Conservation (phyloP, 768 basidiomycete genomes). For the Lyophyllum shimeji region DNA sequence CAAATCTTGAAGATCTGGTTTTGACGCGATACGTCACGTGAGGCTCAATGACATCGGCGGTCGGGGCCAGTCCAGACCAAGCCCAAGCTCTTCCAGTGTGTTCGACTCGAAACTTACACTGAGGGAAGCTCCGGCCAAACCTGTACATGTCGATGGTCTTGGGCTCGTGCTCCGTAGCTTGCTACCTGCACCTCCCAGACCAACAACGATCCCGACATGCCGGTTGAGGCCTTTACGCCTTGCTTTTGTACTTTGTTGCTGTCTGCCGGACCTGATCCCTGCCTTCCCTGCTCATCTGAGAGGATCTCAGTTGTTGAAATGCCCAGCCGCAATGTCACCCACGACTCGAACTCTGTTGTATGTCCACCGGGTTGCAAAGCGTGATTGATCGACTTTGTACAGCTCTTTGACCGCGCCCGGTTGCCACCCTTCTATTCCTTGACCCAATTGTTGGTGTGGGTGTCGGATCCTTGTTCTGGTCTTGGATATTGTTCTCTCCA, state of each 20-base stretch:
- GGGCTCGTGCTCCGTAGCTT: neutral
- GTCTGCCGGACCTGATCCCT: neutral
- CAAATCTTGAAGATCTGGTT: neutral
- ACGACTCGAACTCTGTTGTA: neutral
- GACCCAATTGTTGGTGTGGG: neutral
- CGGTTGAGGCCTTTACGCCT: neutral
- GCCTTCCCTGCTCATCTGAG: neutral
- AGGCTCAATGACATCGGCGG: neutral
- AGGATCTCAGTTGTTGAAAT: neutral
- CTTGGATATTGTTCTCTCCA: conserved; percentile 5
- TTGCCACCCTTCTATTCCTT: conserved; percentile 5
- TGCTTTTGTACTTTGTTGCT: neutral
- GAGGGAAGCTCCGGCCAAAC: too few species aligned
- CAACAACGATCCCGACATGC: neutral
- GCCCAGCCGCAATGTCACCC: neutral
- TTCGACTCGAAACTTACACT: too few species aligned
- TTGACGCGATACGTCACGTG: conserved; percentile 13
- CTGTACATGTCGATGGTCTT: too few species aligned
- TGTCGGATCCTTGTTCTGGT: conserved; percentile 5
- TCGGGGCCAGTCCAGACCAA: too few species aligned
- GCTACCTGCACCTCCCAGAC: too few species aligned
- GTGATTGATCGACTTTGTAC: neutral
- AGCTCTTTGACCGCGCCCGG: conserved; percentile 1
- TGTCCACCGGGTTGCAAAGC: neutral
- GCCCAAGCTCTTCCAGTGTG: too few species aligned